A percentile compares a stretch with the other conserved stretches of the same genome.
Evolutionary conservation across 305 asterid genomes (phyloP).

Genomic region (Fraxinus nigra): DNA sequence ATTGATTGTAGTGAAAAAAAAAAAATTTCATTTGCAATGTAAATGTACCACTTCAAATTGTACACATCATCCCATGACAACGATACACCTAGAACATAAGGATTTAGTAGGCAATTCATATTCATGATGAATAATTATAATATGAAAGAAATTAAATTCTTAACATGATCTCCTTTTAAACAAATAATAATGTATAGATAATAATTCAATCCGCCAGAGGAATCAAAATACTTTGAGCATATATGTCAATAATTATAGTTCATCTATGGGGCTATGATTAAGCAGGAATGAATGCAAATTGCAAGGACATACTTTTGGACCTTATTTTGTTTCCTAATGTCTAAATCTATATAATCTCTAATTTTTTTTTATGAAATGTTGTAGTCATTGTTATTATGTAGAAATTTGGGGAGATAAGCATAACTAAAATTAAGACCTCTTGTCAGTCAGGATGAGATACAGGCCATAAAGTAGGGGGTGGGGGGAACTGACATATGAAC

Average conservation of each 20-base stretch:
- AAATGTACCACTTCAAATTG: background rate
- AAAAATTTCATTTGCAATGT: background rate
- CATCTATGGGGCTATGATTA: slow-evolving; percentile 2
- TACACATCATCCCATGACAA: background rate
- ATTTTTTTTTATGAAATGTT: background rate
- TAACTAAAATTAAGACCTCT: background rate
- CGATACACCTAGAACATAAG: background rate
- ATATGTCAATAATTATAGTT: slow-evolving; percentile 11
- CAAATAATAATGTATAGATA: slow-evolving; percentile 3
- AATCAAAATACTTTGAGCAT: slow-evolving; percentile 5
- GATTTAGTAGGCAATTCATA: background rate
- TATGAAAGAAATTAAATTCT: background rate
- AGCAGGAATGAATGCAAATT: background rate
- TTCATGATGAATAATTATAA: background rate
- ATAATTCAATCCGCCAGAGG: background rate
- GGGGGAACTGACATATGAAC: background rate
- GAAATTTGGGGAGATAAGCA: slow-evolving; percentile 8
- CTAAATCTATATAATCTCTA: background rate
- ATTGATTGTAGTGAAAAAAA: background rate
- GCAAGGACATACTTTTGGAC: background rate
- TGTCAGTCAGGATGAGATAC: slow-evolving; percentile 22
- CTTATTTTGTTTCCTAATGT: background rate
- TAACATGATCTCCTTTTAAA: background rate
- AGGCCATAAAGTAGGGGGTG: background rate
- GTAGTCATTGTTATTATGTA: slow-evolving; percentile 11